A percentile compares a stretch with the other conserved stretches of the same genome.
These are phyloP conservation scores for Salix purpurea DNA, from an alignment of 345 rosid species.

Conservation along the genomic window DNA sequence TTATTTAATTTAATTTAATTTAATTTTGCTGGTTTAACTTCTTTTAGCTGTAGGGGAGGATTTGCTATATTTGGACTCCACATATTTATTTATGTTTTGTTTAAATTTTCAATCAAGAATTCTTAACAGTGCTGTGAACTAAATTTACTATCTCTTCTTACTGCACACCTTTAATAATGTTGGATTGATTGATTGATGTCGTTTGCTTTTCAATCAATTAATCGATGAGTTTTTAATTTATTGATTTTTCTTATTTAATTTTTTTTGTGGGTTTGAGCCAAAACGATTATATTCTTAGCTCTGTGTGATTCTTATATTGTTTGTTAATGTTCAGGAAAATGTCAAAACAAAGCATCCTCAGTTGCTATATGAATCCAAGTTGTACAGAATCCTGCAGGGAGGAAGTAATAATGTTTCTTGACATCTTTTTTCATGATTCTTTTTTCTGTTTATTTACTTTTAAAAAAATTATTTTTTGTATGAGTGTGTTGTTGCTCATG, in stretches of 20 bases:
- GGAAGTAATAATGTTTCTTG: slow-evolving; percentile 55
- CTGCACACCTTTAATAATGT: no score
- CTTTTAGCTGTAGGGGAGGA: no score
- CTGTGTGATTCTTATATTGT: not conserved
- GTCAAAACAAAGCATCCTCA: slow-evolving; percentile 95
- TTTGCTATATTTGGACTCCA: not conserved
- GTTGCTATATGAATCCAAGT: slow-evolving; percentile 77
- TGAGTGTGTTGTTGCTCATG: not conserved
- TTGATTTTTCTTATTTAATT: not conserved
- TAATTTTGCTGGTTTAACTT: no score
- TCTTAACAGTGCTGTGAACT: not conserved
- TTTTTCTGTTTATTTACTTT: slow-evolving; percentile 3
- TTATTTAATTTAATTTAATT: no score
- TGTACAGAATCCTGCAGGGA: slow-evolving; percentile 90
- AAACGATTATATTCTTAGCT: not conserved
- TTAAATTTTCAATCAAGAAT: no score
- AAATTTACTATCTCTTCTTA: not conserved
- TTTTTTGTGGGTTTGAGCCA: not conserved
- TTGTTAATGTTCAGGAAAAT: slow-evolving; percentile 54
- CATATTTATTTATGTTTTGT: no score
- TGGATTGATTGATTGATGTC: not conserved
- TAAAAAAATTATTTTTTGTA: not conserved
- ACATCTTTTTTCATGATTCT: not conserved
- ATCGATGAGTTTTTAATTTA: not conserved
- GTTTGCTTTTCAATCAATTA: not conserved